Evolutionary conservation across 2,329 filamentous ascomycete genomes (phyloP).

Genomic region (Fusarium redolens): DNA sequence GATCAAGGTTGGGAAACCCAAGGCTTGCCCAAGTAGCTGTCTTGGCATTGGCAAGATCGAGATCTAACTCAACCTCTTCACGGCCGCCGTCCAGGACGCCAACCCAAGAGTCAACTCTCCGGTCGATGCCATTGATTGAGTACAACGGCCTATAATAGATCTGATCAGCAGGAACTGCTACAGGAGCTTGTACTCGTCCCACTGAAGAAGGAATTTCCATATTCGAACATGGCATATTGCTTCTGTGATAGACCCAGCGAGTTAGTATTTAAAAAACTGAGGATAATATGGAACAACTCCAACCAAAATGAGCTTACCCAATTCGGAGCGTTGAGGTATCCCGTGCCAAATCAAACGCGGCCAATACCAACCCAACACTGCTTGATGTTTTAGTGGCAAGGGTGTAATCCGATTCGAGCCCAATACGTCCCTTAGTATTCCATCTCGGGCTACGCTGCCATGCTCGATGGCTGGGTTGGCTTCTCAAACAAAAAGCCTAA

Average conservation of each 20-base stretch:
- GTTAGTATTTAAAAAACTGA: no score
- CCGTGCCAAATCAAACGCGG: neutral
- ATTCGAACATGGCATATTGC: neutral
- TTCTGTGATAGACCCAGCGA: neutral
- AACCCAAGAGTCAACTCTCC: neutral
- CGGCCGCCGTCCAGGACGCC: fast-evolving
- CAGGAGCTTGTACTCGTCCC: neutral
- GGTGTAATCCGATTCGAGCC: neutral
- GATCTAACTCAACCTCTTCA: neutral
- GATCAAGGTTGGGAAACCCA: neutral
- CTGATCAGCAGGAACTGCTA: neutral
- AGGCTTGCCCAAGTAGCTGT: neutral
- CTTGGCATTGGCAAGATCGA: neutral
- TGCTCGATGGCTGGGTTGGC: neutral
- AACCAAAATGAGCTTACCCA: neutral
- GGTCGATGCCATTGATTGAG: neutral
- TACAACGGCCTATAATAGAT: neutral
- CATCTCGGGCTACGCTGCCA: neutral
- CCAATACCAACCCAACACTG: neutral
- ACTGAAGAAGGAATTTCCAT: neutral
- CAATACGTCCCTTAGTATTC: neutral
- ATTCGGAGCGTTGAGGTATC: neutral
- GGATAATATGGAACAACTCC: no score
- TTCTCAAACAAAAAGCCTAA: neutral
- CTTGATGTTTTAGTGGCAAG: neutral